Percentiles rank a stretch among this genome's conserved stretches.
Evolutionary conservation across 2,329 filamentous ascomycete genomes (phyloP).

Genomic region (Penicillium paneum): DNA sequence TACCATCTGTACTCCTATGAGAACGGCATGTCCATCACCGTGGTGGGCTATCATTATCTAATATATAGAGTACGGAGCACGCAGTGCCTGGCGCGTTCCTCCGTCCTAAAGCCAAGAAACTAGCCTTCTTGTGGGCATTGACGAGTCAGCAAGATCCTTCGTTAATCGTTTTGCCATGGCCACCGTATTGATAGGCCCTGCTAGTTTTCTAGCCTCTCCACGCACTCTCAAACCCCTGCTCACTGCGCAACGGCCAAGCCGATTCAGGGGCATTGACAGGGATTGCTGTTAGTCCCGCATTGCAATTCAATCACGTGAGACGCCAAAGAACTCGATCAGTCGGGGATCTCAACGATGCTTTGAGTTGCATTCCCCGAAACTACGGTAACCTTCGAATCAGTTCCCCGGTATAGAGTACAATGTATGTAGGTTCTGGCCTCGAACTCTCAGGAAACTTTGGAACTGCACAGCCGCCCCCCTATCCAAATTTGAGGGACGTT

Average conservation of each 20-base stretch:
- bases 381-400: neutral
- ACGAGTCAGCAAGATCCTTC: neutral
- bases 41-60: neutral
- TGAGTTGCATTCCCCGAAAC: neutral
- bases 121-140: neutral
- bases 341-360: neutral
- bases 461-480: constrained; percentile 4
- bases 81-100: neutral
- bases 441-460: neutral
- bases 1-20: neutral
- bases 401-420: neutral
- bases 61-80: neutral
- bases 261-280: neutral
- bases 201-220: neutral
- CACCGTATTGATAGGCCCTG: neutral
- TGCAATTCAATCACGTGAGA: constrained; percentile 4
- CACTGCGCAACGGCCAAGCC: neutral
- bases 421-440: neutral
- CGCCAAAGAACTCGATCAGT: neutral
- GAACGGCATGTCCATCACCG: neutral
- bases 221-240: constrained; percentile 5
- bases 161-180: neutral
- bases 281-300: constrained; percentile 5
- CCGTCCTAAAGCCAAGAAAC: neutral
- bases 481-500: neutral